Base-by-base conservation (phyloP, 805 yeast species). In the Kodamaea nitidulidarum region DNA sequence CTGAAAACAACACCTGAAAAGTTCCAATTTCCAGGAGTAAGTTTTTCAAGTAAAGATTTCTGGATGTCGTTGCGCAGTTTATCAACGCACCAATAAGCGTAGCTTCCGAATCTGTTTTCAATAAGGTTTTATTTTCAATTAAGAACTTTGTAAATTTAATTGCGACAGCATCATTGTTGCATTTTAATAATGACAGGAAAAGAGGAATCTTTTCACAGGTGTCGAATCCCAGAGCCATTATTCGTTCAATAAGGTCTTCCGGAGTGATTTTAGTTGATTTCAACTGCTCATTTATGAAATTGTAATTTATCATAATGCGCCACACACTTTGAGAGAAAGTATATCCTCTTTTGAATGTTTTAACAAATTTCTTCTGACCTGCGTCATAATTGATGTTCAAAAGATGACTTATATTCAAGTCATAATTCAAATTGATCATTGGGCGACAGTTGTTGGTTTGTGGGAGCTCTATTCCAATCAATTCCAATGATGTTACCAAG, bases 301-400 rank as follows among this genome's bases (percentile, higher is more conserved):
- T 48, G 17, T 54, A 50, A 35, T 56, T 65, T 17, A 65, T 47
- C 3, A 67, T 32, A 6, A 58, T 52, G 3, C 42, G 46, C 63
- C 71, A 61, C 2, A 73, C 67, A 4, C 41, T 40, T 5, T 49
- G 34, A 15, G 50, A 54, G 48, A 68, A 68, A 6, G 51, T 51
- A 27, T 51, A 54, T 0, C 70, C 70, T n/a, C 53, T 52, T 8
- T 45, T 43, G 43, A 65, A 63, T 4, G 43, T 42, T 9, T 52
- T 52, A 4, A 61, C 30, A 37, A 68, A 68, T 37, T 41, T 44
- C 7, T 40, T 39, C 2, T 44, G 35, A 2, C 71, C 72, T 1
- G 44, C 30, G 1, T 54, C 38, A 30, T 54, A 53, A 40, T 61
- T 55, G 4, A 60, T 49, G 29, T 48, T 59, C 33, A 67, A 51